A percentile compares a stretch with the other conserved stretches of the same genome.
phyloP scores from a whole-genome alignment of 2,329 filamentous ascomycete genomes.

The Penicillium palitans region DNA sequence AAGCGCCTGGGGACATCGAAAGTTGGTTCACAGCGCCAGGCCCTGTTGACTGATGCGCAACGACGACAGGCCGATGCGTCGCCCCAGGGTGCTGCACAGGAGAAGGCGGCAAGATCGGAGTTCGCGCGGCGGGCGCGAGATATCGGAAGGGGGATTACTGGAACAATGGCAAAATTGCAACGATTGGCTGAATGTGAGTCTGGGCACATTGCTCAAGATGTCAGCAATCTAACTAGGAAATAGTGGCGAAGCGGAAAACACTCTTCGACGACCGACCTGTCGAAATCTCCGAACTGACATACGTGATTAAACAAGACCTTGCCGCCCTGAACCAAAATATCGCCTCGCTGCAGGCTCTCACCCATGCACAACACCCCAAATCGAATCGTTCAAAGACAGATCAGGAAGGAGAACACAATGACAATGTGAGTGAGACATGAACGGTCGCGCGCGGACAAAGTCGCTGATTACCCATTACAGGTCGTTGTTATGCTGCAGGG shows the following conservation, averaged over 20 bases:
- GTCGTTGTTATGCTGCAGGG: slow-evolving; percentile 86
- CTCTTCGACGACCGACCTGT: slow-evolving; percentile 96
- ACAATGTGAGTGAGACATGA: slow-evolving; percentile 63
- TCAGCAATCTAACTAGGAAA: slow-evolving; percentile 6
- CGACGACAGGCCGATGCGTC: slow-evolving; percentile 59
- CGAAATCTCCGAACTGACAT: slow-evolving; percentile 95
- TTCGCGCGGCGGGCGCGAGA: slow-evolving; percentile 90
- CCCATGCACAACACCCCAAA: slow-evolving; percentile 72
- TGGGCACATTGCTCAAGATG: not conserved
- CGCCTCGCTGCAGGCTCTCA: slow-evolving; percentile 73
- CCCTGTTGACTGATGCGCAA: slow-evolving; percentile 72
- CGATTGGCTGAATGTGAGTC: slow-evolving; percentile 77
- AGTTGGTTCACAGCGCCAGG: slow-evolving; percentile 74
- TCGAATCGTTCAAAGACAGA: slow-evolving; percentile 50
- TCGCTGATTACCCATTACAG: slow-evolving; percentile 29
- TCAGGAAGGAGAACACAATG: slow-evolving; percentile 95
- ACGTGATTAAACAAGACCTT: slow-evolving; percentile 96
- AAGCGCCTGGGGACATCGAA: slow-evolving; percentile 75
- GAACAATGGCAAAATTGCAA: slow-evolving; percentile 92
- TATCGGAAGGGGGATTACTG: slow-evolving; percentile 86
- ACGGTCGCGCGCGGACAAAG: slow-evolving; percentile 11
- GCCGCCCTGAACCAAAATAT: slow-evolving; percentile 85
- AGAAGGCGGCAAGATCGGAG: slow-evolving; percentile 67
- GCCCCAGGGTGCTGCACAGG: slow-evolving; percentile 53
- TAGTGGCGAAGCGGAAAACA: slow-evolving; percentile 92